These are phyloP conservation scores for Boletus reticuloceps DNA, from an alignment of 768 basidiomycete species.

Conservation along the genomic window DNA sequence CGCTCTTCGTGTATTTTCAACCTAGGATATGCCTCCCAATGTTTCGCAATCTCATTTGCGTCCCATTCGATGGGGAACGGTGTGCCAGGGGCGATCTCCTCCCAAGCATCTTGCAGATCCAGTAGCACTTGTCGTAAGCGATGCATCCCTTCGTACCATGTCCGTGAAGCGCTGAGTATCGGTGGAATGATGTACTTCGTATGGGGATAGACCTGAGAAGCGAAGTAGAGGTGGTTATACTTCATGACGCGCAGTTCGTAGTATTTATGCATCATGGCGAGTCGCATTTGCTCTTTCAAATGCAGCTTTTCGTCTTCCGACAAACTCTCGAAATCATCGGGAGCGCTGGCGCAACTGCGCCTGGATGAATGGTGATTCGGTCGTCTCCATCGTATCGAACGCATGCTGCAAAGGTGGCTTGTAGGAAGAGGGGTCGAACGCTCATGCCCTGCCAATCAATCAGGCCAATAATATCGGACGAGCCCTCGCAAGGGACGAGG, in stretches of 20 bases:
- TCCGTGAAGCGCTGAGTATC: conserved; percentile 1
- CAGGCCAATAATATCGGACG: conserved; percentile 4
- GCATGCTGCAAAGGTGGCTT: conserved; percentile 5
- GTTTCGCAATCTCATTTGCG: background rate
- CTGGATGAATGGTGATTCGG: background rate
- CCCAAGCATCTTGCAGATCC: too few relatives aligned
- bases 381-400: conserved; percentile 1
- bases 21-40: background rate
- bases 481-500: conserved; percentile 4
- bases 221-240: too few relatives aligned
- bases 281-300: too few relatives aligned
- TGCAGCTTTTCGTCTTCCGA: too few relatives aligned
- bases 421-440: conserved; percentile 15
- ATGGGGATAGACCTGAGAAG: background rate
- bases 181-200: background rate
- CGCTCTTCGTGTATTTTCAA: background rate
- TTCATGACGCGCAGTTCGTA: too few relatives aligned
- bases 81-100: background rate
- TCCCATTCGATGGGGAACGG: background rate
- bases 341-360: too few relatives aligned
- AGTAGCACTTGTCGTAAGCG: too few relatives aligned
- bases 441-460: conserved; percentile 19
- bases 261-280: too few relatives aligned
- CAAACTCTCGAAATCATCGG: too few relatives aligned
- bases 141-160: conserved; percentile 4